Evolutionary conservation across 192 early-diverging fungal species (phyloP).

Genomic region (Umbelopsis ramanniana): DNA sequence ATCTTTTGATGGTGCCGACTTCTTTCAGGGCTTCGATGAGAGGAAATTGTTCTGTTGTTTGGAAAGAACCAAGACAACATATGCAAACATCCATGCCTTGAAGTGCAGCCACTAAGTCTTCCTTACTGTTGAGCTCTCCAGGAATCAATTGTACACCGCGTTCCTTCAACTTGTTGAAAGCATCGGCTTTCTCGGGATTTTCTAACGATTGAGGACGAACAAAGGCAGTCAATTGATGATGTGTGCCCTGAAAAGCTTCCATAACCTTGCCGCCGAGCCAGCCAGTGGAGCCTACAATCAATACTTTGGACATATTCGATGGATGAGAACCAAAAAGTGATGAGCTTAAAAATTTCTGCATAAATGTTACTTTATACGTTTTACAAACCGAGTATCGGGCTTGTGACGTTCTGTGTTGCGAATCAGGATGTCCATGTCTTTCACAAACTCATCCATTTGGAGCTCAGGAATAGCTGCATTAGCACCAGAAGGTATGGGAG

Average conservation of each 20-base stretch:
- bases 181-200: neutral
- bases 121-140: conserved; percentile 1
- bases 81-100: conserved; percentile 15
- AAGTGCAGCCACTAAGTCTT: conserved; percentile 7
- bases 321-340: neutral
- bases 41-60: neutral
- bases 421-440: neutral
- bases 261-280: neutral
- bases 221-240: conserved; percentile 14
- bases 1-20: conserved; percentile 24
- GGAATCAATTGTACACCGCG: neutral
- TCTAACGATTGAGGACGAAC: neutral
- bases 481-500: neutral
- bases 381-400: neutral
- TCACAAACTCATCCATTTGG: neutral
- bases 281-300: conserved; percentile 9
- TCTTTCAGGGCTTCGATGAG: conserved; percentile 17
- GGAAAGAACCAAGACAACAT: conserved; percentile 11
- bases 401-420: neutral
- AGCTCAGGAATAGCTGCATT: neutral
- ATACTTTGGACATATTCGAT: neutral
- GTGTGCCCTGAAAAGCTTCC: neutral
- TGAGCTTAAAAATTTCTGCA: neutral
- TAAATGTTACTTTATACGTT: neutral
- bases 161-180: neutral